Base-by-base conservation (phyloP, 2,329 filamentous ascomycete genomes). In the Tolypocladium paradoxum region DNA sequence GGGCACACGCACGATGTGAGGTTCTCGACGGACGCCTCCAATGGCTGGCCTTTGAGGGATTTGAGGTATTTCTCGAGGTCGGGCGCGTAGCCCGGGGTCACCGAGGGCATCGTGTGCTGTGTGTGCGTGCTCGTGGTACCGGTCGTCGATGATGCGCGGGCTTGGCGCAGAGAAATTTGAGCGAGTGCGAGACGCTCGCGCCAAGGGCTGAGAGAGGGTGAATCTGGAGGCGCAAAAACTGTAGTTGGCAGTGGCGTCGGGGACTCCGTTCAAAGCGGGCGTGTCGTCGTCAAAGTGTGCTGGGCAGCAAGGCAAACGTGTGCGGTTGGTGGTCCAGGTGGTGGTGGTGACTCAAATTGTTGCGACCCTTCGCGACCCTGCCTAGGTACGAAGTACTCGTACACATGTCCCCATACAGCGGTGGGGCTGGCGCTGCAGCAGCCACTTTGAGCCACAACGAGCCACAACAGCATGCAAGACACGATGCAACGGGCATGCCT, bases 11-110 rank as follows among this genome's bases (percentile, higher is more conserved):
- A 95, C 90, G 88, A 88, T 61, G 92, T 84, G 56, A 95, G 79
- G 58, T 82, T 83, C 69, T 96, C 90, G 58, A 95, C 85, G 9
- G 89, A 91, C 43, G 85, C 82, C 61, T 96, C 90, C 52, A 93
- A 79, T 33, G 84, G 78, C 52, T 83, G 84, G 36, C 80, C 79
- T 66, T 89, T 92, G 57, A 95, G 77, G 14, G 86, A 85, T 65
- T 87, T 88, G 58, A 95, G 79, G 63, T 90, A 93, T 49, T 85
- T 86, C 48, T 84, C 81, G 58, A 96, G 75, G 60, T 84, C 86
- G 45, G 90, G 89, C 68, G 88, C 83, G 56, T 67, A 67, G 62
- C 68, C 68, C 57, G 65, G 55, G 37, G 65, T 61, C 48, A 60
- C 58, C 48, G 69, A 67, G 53, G 68, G 65, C 69, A 72, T 72